phyloP scores from a whole-genome alignment of 2,329 filamentous ascomycete species.

The Fusarium tjaetaba region DNA sequence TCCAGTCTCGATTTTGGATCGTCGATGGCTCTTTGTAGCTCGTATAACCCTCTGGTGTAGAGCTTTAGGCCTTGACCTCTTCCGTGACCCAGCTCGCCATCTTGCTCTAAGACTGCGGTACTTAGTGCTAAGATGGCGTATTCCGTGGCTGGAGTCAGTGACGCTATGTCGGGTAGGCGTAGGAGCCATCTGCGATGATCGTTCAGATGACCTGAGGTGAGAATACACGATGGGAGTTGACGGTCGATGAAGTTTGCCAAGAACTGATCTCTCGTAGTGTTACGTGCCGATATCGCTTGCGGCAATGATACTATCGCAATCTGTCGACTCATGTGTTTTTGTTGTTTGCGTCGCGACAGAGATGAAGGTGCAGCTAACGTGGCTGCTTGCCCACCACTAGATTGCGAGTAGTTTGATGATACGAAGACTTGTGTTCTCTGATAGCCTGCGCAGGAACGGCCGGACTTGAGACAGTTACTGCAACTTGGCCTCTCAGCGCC shows the following conservation, averaged over 20 bases:
- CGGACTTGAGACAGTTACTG: not conserved
- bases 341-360: accelerated
- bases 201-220: not conserved
- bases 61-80: not conserved
- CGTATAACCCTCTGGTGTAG: not conserved
- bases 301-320: accelerated
- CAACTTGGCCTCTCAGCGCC: not conserved
- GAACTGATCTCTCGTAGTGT: not conserved
- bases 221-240: not conserved
- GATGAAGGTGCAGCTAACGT: accelerated
- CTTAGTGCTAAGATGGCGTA: not conserved
- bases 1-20: accelerated
- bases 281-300: accelerated
- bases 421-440: not conserved
- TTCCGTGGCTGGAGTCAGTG: not conserved
- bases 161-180: not conserved
- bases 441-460: not conserved
- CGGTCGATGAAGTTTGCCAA: not conserved
- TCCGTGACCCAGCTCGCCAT: not conserved
- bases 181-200: not conserved
- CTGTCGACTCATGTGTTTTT: accelerated
- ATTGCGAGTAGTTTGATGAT: not conserved
- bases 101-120: not conserved
- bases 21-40: not conserved
- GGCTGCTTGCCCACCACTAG: accelerated